Base-by-base conservation (phyloP, 345 rosid species). In the Alliaria petiolata region DNA sequence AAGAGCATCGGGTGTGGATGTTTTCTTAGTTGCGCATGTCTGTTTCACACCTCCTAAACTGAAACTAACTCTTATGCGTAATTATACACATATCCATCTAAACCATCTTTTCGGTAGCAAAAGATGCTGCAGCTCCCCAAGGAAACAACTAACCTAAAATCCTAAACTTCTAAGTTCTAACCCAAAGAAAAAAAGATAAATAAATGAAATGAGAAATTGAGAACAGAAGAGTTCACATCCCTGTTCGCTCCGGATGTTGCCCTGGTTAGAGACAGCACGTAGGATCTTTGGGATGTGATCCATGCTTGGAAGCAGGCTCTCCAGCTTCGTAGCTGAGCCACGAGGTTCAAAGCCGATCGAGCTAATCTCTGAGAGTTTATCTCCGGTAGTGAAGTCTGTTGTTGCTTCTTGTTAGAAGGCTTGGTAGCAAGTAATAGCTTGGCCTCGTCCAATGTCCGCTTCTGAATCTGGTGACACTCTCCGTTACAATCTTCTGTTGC, bases 251-350 rank as follows among this genome's bases (percentile, higher is more conserved):
- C 11, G 16, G n/a, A 56, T 31, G 55, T 44, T 56, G 36, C 54
- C n/a, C 64, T 33, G 3, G 90, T 76, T 63, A 95, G 59, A 54
- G 96, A 86, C 4, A 72, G 80, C 16, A 89, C 20, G 69, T 95
- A 95, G 49, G 90, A 88, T 81, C 92, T 85, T 31, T 95, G 97
- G 40, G 95, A 89, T 34, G 76, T 65, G 81, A 91, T 85, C 99
- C 97, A 95, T 28, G 83, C 75, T 68, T 88, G 88, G 39, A 89
- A 95, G 70, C 95, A 89, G 26, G 81, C 80, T 80, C 91, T 80
- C 99, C 99, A 95, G 65, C 89, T 87, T 80, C 86, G 72, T 42
- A 95, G 83, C 81, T 85, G 95, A 14, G 83, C 59, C 81, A 87
- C 97, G 6, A 95, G 90, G 80, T 85, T 85, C 79, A 79, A 76